phyloP scores from a whole-genome alignment of 78 protist genomes.

The Planoprotostelium fungivorum region DNA sequence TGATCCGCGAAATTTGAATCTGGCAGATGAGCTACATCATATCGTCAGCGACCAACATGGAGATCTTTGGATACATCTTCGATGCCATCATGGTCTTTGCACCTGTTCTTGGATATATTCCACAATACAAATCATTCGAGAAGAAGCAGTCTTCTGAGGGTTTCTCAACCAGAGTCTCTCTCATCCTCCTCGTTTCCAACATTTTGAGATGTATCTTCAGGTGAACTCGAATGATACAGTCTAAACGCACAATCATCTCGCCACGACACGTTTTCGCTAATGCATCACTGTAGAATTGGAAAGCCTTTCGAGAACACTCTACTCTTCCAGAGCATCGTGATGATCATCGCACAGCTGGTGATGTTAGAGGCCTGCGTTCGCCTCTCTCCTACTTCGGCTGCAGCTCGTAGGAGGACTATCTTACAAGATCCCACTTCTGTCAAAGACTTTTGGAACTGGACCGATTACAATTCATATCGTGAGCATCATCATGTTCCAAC shows the following conservation, averaged over 20 bases:
- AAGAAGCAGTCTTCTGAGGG: constrained; percentile 30
- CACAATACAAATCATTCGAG: constrained; percentile 47
- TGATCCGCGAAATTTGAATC: no score
- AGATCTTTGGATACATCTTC: neutral
- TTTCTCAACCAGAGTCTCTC: constrained; percentile 47
- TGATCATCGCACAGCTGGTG: constrained; percentile 56
- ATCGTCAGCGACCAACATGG: no score
- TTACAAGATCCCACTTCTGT: neutral
- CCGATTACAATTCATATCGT: neutral
- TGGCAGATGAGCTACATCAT: no score
- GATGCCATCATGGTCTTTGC: constrained; percentile 25
- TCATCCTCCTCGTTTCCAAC: constrained; percentile 48
- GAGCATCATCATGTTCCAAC: neutral
- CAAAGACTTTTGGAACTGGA: neutral
- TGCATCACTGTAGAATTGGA: constrained; percentile 32
- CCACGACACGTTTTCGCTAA: no score
- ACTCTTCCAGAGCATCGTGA: constrained; percentile 55
- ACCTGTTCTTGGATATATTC: constrained; percentile 58
- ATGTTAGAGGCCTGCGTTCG: constrained; percentile 35
- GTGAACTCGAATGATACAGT: neutral
- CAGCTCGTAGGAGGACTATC: neutral
- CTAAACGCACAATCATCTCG: no score
- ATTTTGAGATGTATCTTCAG: constrained; percentile 54
- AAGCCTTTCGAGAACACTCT: constrained; percentile 52
- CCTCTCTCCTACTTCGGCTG: neutral